Base-by-base conservation (phyloP, 495 filamentous ascomycete species). In the Podospora sp. region DNA sequence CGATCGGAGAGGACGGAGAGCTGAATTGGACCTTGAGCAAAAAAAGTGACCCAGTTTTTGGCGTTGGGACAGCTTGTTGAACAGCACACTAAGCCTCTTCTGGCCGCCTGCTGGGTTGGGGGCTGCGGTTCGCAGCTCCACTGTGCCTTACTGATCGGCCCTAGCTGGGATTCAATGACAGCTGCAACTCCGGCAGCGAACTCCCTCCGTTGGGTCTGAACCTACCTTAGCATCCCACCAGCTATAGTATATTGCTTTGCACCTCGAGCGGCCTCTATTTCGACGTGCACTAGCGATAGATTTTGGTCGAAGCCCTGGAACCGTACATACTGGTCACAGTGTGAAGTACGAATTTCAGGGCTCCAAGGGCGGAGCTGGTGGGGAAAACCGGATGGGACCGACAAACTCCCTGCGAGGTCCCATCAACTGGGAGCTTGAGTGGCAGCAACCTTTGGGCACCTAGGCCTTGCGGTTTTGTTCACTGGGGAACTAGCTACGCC, bases 41-140 rank as follows among this genome's bases (percentile, higher is more conserved):
- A 62, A 62, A 62, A 50, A 50, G 21, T n/a, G 60, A 50, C 60
- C 58, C 58, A 65, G 49, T 53, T 65, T 65, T 65, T 24, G 51
- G 63, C 53, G 63, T 55, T 55, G 63, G 51, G 63, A 36, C 63
- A 65, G 63, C 63, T 65, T 65, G 63, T 65, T 65, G 63, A 65
- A 65, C 52, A 20, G 12, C 51, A 8, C 56, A 26, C 63, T 65
- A 65, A 29, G 51, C 63, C 50, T 24, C n/a, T 65, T 59, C 35
- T 46, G 35, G 63, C 51, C 20, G 56, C 26, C 24, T 26, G 24
- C 16, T 58, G 63, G 63, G 33, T 58, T 35, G 63, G 62, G 62
- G 62, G 63, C 62, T 9, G 62, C 25, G 49, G 21, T 26, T 33
- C 35, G 46, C 21, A 50, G 40, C 22, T 62, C 65, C 58, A 67